phyloP scores from a whole-genome alignment of 2,329 filamentous ascomycete species.

The Ustulina deusta region DNA sequence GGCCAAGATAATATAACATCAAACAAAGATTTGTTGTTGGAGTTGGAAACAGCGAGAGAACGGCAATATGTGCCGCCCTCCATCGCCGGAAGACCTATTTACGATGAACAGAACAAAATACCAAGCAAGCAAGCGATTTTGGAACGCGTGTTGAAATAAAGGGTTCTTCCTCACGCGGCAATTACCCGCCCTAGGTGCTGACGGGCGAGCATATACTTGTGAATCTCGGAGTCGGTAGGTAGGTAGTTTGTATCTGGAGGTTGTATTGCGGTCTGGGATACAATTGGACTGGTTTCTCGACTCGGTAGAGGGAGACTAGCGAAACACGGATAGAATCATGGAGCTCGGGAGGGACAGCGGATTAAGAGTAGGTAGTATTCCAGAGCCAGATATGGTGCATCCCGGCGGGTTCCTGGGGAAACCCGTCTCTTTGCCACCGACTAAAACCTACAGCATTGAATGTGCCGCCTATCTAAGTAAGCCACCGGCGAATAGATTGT shows the following conservation, averaged over 20 bases:
- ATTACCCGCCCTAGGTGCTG: background rate
- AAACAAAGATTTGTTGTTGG: constrained; percentile 4
- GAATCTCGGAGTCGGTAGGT: background rate
- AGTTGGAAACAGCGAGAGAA: constrained; percentile 3
- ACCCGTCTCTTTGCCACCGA: background rate
- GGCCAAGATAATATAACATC: background rate
- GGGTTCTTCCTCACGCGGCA: background rate
- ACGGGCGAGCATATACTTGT: too few relatives aligned
- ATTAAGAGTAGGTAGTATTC: constrained; percentile 10
- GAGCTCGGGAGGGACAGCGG: background rate
- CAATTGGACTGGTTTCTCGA: background rate
- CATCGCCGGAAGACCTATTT: constrained; percentile 10
- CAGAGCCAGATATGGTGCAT: background rate
- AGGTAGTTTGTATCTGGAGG: too few relatives aligned
- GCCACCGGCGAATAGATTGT: background rate
- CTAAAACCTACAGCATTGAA: background rate
- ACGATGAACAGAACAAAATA: background rate
- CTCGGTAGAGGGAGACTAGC: background rate
- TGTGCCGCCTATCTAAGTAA: background rate
- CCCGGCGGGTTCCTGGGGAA: constrained; percentile 7
- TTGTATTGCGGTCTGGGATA: too few relatives aligned
- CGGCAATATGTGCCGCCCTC: constrained; percentile 25
- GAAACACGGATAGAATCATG: background rate
- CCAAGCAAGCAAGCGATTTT: background rate
- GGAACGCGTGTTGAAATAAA: background rate